A percentile compares a stretch with the other conserved stretches of the same genome.
Conservation (phyloP, 148 eudicot species). For the Arctostaphylos glauca region DNA sequence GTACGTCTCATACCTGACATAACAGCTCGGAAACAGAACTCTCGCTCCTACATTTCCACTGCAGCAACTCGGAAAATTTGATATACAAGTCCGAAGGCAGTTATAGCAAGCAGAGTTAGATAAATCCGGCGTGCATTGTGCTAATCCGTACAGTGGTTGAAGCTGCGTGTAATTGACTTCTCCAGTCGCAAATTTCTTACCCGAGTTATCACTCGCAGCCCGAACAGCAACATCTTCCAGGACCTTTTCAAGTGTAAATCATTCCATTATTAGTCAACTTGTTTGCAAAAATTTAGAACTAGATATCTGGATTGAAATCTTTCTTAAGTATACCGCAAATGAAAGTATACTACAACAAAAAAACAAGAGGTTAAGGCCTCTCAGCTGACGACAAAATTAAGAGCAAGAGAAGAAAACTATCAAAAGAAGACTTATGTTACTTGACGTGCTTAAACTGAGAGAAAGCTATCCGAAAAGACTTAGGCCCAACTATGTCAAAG, state of each 20-base stretch:
- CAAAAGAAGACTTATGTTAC: too few relatives aligned
- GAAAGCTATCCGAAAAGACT: too few relatives aligned
- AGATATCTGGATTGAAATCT: background rate
- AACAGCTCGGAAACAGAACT: background rate
- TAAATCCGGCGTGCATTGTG: conserved; percentile 45
- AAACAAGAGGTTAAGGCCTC: too few relatives aligned
- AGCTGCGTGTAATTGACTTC: conserved; percentile 10
- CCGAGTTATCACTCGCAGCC: background rate
- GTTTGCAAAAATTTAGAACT: background rate
- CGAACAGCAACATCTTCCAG: background rate
- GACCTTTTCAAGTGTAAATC: background rate
- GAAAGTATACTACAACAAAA: background rate
- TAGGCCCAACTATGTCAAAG: too few relatives aligned
- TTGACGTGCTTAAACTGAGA: too few relatives aligned
- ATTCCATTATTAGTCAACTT: background rate
- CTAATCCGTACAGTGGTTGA: conserved; percentile 22
- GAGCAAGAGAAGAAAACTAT: too few relatives aligned
- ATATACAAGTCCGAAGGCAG: conserved; percentile 18
- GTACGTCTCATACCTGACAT: background rate
- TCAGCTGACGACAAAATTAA: too few relatives aligned
- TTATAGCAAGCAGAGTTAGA: conserved; percentile 13
- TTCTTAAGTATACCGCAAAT: too few relatives aligned
- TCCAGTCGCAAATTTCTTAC: conserved; percentile 24
- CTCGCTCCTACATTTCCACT: conserved; percentile 5
- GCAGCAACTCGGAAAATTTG: conserved; percentile 16